Evolutionary conservation across 192 early-diverging fungal species (phyloP).

Genomic region (Geranomyces variabilis): DNA sequence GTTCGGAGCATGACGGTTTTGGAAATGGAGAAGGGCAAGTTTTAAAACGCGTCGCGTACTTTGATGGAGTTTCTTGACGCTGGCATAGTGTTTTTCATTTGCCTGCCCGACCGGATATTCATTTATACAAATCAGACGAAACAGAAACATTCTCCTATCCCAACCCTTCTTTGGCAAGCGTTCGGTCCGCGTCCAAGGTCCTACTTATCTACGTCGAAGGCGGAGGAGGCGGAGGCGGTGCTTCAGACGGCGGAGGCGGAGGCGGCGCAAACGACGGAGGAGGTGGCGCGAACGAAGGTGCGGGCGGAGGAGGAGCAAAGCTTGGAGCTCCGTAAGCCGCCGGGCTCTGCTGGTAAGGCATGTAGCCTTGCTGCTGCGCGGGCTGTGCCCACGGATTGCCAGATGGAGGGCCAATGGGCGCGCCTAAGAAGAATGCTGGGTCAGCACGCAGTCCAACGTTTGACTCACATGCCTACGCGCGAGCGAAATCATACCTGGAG

Average conservation of each 20-base stretch:
- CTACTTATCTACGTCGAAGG: conserved; percentile 6
- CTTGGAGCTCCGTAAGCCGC: not conserved
- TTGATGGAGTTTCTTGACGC: no score
- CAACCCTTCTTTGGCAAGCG: no score
- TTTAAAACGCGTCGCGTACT: no score
- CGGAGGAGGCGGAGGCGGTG: conserved; percentile 40
- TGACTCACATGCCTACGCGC: no score
- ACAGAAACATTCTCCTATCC: no score
- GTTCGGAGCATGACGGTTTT: not conserved
- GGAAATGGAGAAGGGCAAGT: not conserved
- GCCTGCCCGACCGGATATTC: no score
- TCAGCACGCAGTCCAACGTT: not conserved
- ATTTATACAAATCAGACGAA: no score
- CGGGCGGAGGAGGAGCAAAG: conserved; percentile 31
- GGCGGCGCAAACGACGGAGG: conserved; percentile 30
- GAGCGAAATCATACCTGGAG: conserved; percentile 13
- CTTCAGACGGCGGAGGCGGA: conserved; percentile 37
- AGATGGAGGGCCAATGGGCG: not conserved
- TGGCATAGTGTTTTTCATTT: no score
- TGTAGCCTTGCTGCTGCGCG: not conserved
- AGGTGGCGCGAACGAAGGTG: conserved; percentile 35
- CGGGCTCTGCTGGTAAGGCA: not conserved
- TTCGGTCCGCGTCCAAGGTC: not conserved
- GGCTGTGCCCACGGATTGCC: not conserved
- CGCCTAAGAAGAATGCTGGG: not conserved